Percentiles rank a stretch among this genome's conserved stretches.
Evolutionary conservation across 441 rosid species (phyloP).

Genomic region (Biscutella laevigata): DNA sequence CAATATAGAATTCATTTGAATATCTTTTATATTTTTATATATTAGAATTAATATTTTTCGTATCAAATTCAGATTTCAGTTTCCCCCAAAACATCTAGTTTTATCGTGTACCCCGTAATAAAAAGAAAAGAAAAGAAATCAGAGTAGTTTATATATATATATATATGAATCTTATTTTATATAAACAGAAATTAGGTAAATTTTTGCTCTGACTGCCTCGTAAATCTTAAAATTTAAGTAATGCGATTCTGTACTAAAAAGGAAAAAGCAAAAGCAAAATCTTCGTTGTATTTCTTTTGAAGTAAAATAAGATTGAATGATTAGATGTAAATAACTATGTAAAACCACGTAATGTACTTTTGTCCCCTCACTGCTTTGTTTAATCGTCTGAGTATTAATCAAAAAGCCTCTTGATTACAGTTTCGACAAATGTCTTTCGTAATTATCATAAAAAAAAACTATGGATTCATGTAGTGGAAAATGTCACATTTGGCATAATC

Average conservation of each 20-base stretch:
- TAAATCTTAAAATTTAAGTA: constrained; percentile 11
- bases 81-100: too few species aligned
- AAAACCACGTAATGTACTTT: constrained; percentile 16
- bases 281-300: background rate
- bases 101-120: too few species aligned
- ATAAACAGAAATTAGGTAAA: background rate
- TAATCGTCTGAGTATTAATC: background rate
- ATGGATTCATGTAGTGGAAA: background rate
- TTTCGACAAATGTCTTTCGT: constrained; percentile 13
- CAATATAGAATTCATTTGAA: too few species aligned
- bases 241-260: constrained; percentile 19
- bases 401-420: constrained; percentile 5
- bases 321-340: constrained; percentile 14
- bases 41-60: too few species aligned
- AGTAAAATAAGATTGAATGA: background rate
- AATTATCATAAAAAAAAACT: background rate
- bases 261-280: constrained; percentile 22
- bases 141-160: too few species aligned
- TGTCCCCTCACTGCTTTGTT: constrained; percentile 8
- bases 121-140: too few species aligned
- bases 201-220: constrained; percentile 24
- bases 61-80: too few species aligned
- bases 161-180: background rate
- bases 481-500: constrained; percentile 8
- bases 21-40: too few species aligned